Percentiles rank a stretch among this genome's conserved stretches.
phyloP scores from a whole-genome alignment of 2,329 filamentous ascomycete genomes.

The Ceratocystis smalleyi region DNA sequence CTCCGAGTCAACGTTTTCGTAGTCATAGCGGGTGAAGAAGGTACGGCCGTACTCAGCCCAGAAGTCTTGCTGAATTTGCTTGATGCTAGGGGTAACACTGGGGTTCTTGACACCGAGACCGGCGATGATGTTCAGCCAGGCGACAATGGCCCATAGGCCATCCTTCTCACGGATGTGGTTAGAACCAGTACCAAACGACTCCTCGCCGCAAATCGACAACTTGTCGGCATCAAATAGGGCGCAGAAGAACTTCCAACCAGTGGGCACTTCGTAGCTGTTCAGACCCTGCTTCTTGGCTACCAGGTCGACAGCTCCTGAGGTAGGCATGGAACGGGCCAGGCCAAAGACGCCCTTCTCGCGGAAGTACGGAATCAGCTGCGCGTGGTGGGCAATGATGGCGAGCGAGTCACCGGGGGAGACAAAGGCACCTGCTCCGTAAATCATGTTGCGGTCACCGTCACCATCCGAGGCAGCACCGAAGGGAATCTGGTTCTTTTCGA shows the following conservation, averaged over 20 bases:
- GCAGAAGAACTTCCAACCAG: slow-evolving; percentile 99
- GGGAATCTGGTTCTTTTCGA: slow-evolving; percentile 80
- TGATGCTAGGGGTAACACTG: slow-evolving; percentile 73
- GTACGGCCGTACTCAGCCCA: slow-evolving; percentile 92
- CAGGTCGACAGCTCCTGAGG: slow-evolving; percentile 84
- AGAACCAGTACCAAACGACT: slow-evolving; percentile 93
- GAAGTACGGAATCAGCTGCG: slow-evolving; percentile 95
- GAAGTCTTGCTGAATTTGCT: slow-evolving; percentile 92
- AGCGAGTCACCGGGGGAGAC: slow-evolving; percentile 94
- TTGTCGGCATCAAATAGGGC: slow-evolving; percentile 87
- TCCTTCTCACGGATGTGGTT: slow-evolving; percentile 99
- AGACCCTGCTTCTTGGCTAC: slow-evolving; percentile 91
- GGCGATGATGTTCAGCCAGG: slow-evolving; percentile 97
- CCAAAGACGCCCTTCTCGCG: slow-evolving; percentile 93
- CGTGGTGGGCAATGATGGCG: slow-evolving; percentile 95
- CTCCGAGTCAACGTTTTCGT: slow-evolving; percentile 84
- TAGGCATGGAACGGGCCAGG: slow-evolving; percentile 93
- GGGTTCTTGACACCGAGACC: slow-evolving; percentile 73
- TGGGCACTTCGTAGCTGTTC: slow-evolving; percentile 88
- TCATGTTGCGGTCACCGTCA: slow-evolving; percentile 99
- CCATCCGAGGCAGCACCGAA: slow-evolving; percentile 95
- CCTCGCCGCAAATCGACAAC: slow-evolving; percentile 95
- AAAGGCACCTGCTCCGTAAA: slow-evolving; percentile 91
- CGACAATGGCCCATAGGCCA: slow-evolving; percentile 89
- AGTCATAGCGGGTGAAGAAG: slow-evolving; percentile 98